A percentile compares a stretch with the other conserved stretches of the same genome.
These are phyloP conservation scores for Prunus dulcis DNA, from an alignment of 306 rosid species.

Conservation along the genomic window DNA sequence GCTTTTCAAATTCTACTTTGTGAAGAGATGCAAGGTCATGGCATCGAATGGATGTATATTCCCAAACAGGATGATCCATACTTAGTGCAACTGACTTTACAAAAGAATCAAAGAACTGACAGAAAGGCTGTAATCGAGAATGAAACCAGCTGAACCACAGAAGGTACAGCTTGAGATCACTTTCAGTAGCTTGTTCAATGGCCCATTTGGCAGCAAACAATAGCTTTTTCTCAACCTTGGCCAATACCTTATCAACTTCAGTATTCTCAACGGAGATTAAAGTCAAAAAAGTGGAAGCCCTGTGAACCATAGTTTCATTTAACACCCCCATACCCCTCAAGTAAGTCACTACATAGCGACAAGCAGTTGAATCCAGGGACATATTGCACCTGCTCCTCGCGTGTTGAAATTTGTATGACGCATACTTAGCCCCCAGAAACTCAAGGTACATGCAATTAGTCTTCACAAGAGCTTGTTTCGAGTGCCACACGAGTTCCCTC, in stretches of 20 bases:
- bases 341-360: constrained; percentile 20
- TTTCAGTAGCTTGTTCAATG: constrained; percentile 68
- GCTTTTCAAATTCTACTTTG: constrained; percentile 34
- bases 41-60: constrained; percentile 35
- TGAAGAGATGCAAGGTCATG: constrained; percentile 20
- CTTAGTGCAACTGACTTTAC: constrained; percentile 35
- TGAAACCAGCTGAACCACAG: constrained; percentile 61
- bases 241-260: constrained; percentile 34
- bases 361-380: constrained; percentile 16
- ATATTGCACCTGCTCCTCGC: constrained; percentile 27
- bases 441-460: constrained; percentile 76
- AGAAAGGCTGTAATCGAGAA: constrained; percentile 53
- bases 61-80: constrained; percentile 71
- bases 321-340: constrained; percentile 42
- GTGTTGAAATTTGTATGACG: constrained; percentile 42
- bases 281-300: constrained; percentile 26
- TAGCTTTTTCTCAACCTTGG: constrained; percentile 44
- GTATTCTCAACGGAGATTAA: constrained; percentile 18
- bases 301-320: constrained; percentile 45
- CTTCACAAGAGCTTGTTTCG: constrained; percentile 58
- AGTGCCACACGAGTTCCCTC: constrained; percentile 54
- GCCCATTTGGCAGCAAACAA: constrained; percentile 82
- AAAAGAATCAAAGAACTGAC: constrained; percentile 43
- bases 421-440: constrained; percentile 58
- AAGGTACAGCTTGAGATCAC: constrained; percentile 63